Evolutionary conservation across 2,329 filamentous ascomycete species (phyloP), one percentile per base, ranked within the genome.

Genomic region (Whalleya microplaca): DNA sequence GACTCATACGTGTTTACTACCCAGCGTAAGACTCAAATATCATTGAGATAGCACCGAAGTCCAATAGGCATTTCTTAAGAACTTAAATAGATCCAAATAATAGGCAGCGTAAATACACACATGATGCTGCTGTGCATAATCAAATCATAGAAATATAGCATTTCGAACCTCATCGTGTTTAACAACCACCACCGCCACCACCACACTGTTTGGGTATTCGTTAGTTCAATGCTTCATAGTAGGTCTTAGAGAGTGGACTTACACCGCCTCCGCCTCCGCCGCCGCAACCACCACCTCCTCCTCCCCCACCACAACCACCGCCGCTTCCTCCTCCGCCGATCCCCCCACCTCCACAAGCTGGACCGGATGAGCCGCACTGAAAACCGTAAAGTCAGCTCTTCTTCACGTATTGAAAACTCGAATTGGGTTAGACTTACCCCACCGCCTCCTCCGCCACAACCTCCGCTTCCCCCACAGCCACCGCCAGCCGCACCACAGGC

Each of bases 401-500:
- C 16, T 16, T 2, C 16, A n/a, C 14, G 45, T 29, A 46, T 32
- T 18, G 5, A 27, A 12, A 32, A 41, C 32, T 8, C 10, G 41
- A 29, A 37, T 19, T 41, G 23, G 19, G 32, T 1, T 27, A 29
- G 3, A 61, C 64, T 66, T 55, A 67, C 65, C n/a, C n/a, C n/a
- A 40, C 51, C 44, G 12, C 55, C 55, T 3, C 51, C 50, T n/a
- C 69, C 66, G 43, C 74, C 69, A 49, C 71, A 72, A 52, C 75
- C 78, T 32, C 73, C 67, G 19, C 57, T 45, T 9, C 62, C 60
- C 9, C 46, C 57, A 19, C 62, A 64, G 2, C 54, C 55, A 32
- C 68, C 69, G 10, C 51, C 56, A 1, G 59, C 59, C 19, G 56
- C 61, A 0, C 73, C 76, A 62, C 78, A 84, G 3, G 66, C 72